Base-by-base conservation (phyloP, 768 basidiomycete species). In the Tephrocybe rancida region DNA sequence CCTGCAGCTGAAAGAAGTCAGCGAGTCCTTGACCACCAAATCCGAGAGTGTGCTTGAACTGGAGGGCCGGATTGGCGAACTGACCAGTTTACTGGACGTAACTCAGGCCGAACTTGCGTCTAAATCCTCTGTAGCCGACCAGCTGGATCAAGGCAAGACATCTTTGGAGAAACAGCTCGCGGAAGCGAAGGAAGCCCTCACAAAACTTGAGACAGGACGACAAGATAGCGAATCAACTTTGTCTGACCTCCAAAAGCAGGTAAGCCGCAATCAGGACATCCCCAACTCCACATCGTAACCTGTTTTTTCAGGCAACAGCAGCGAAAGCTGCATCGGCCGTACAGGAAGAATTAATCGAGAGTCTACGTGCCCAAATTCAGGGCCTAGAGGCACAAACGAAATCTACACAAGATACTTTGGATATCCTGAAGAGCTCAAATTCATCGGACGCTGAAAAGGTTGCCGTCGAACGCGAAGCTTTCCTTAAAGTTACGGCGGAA, bases 401-500 rank as follows among this genome's bases (percentile, higher is more conserved):
- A 3, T 68, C 75, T 16, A 75, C 81, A 10, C 81, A 83, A 55
- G 79, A 78, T 56, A 78, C 78, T 37, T 65, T 90, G 16, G 80
- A 82, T 25, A 68, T 68, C 3, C 68, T 87, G 16, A 76, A 79
- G 55, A 61, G 71, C 13, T 68, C 77, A 5, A 72, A 75, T 13
- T 64, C 71, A 3, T 68, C 75, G 1, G 75, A 73, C 25, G 74
- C 79, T 0, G 67, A 76, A 1, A 73, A 76, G 14, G 81, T 83
- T 14, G 82, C 82, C 39, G 69, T 76, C 35, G 86, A 90, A 56
- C 85, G 77, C 18, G 86, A 86, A 60, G 82, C 83, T 19, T 74
- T 90, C 25, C 61, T 82, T 18, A 84, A 84, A 62, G 86, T 84
- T 11, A 83, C 85, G 59, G 80, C 78, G 1, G 81, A 90, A 48